These are phyloP conservation scores for Ascochyta clinopodiicola DNA, from an alignment of 2,329 filamentous ascomycete species.

Conservation along the genomic window DNA sequence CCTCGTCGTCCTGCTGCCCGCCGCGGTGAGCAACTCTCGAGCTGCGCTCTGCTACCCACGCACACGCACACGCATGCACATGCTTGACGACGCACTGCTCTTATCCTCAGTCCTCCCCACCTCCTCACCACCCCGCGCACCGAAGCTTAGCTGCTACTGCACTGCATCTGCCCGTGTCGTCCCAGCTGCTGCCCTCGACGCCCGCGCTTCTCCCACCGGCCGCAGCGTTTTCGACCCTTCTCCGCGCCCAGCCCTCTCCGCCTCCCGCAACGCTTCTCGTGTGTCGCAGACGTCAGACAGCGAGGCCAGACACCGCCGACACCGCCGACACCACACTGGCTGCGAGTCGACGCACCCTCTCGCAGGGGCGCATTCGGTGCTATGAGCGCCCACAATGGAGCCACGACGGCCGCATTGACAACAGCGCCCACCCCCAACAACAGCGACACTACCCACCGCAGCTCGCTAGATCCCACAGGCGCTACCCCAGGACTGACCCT, in stretches of 20 bases:
- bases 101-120: constrained; percentile 14
- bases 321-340: constrained; percentile 26
- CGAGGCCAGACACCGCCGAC: constrained; percentile 9
- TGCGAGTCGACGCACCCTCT: constrained; percentile 33
- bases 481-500: constrained; percentile 1
- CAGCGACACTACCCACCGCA: constrained; percentile 14
- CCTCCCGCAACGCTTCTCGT: constrained; percentile 20
- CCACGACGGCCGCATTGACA: constrained; percentile 47
- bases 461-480: not conserved
- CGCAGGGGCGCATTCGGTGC: constrained; percentile 45
- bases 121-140: not conserved
- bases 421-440: constrained; percentile 34
- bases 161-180: constrained; percentile 20
- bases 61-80: not conserved
- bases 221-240: constrained; percentile 36
- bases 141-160: constrained; percentile 5
- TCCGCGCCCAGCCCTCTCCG: constrained; percentile 28
- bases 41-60: constrained; percentile 13
- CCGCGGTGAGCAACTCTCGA: constrained; percentile 8
- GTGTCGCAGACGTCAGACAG: constrained; percentile 24
- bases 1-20: constrained; percentile 1
- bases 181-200: constrained; percentile 27
- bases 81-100: constrained; percentile 25
- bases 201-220: constrained; percentile 27
- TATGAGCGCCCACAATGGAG: constrained; percentile 37